phyloP scores from a whole-genome alignment of 768 basidiomycete genomes.

The Myochromella boudieri region DNA sequence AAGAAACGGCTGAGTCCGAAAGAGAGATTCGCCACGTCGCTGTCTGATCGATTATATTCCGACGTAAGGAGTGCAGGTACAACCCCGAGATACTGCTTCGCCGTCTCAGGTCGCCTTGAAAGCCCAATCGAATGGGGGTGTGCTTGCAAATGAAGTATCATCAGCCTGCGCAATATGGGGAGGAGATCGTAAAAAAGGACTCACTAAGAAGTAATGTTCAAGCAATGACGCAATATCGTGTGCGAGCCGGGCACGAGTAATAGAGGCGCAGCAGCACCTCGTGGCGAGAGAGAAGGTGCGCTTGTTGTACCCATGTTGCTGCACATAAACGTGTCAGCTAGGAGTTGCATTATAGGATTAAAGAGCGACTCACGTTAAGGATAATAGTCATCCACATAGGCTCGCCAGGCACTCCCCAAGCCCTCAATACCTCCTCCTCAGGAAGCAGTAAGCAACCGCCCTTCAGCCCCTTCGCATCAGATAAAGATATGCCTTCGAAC shows the following conservation, averaged over 20 bases:
- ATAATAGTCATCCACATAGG: slow-evolving; percentile 9
- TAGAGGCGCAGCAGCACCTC: slow-evolving; percentile 9
- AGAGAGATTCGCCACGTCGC: slow-evolving; percentile 11
- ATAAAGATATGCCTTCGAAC: slow-evolving; percentile 1
- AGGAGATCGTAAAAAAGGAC: not conserved
- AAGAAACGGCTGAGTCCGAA: slow-evolving; percentile 3
- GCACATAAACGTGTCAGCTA: not conserved
- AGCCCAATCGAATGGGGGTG: slow-evolving; percentile 2
- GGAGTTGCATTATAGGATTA: not conserved
- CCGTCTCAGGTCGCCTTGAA: slow-evolving; percentile 1
- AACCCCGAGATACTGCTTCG: slow-evolving; percentile 2
- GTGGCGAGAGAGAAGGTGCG: slow-evolving; percentile 3
- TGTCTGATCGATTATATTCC: slow-evolving; percentile 2
- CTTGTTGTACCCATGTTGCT: slow-evolving; percentile 15
- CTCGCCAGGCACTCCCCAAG: slow-evolving; percentile 8
- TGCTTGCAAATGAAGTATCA: not conserved
- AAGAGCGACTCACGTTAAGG: slow-evolving; percentile 4
- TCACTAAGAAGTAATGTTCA: slow-evolving; percentile 9
- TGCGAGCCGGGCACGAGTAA: slow-evolving; percentile 11
- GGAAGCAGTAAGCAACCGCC: not conserved
- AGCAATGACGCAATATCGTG: slow-evolving; percentile 9
- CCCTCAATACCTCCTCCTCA: slow-evolving; percentile 9
- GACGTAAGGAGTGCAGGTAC: slow-evolving; percentile 9
- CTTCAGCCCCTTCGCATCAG: slow-evolving; percentile 6
- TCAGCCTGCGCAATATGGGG: not conserved